These are phyloP conservation scores for Aureobasidium pullulans DNA, from an alignment of 2,329 filamentous ascomycete species.

Conservation along the genomic window DNA sequence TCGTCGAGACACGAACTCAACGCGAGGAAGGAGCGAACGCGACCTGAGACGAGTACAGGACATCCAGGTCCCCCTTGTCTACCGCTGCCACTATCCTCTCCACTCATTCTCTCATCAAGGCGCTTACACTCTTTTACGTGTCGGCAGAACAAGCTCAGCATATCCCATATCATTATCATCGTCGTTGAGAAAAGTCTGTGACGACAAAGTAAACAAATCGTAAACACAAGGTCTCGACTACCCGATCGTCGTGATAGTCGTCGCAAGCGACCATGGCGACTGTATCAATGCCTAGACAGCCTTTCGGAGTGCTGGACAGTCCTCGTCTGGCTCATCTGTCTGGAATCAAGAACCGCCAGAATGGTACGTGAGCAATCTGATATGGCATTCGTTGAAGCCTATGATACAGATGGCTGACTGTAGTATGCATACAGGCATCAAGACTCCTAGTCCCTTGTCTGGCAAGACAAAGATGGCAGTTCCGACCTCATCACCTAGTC, in stretches of 20 bases:
- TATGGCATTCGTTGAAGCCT: conserved; percentile 12
- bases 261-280: conserved; percentile 22
- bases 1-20: not conserved
- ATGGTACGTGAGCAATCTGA: conserved; percentile 35
- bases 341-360: conserved; percentile 70
- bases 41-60: conserved; percentile 5
- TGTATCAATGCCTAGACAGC: conserved; percentile 48
- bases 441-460: conserved; percentile 18
- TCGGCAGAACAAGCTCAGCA: not conserved
- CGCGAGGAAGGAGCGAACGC: conserved; percentile 10
- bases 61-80: conserved; percentile 3
- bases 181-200: not conserved
- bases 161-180: conserved; percentile 1
- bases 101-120: not conserved
- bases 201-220: conserved; percentile 1
- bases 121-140: conserved; percentile 6
- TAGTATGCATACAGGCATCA: conserved; percentile 12
- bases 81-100: not conserved
- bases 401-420: conserved; percentile 12
- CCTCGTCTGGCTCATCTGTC: conserved; percentile 64
- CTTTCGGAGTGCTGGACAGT: conserved; percentile 65
- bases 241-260: not conserved
- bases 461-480: conserved; percentile 24
- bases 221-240: not conserved
- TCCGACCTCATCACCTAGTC: conserved; percentile 20